phyloP scores from a whole-genome alignment of 495 filamentous ascomycete genomes.

The Aspergillus hancockii region DNA sequence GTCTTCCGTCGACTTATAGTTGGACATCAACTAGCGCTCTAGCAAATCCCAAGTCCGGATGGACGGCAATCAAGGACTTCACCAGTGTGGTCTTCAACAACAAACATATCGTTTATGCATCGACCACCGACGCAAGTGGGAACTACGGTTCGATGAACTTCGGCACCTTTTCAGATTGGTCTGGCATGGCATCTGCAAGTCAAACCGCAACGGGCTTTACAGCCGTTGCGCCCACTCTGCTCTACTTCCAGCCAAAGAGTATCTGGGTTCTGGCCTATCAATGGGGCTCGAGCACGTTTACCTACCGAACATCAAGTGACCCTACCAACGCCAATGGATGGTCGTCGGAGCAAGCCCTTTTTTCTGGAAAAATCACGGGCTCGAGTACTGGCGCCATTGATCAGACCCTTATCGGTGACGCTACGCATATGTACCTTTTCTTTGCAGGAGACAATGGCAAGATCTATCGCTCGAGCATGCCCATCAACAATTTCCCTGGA shows the following conservation, averaged over 20 bases:
- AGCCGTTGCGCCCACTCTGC: constrained; percentile 62
- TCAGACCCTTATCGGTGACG: constrained; percentile 61
- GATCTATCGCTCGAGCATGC: constrained; percentile 62
- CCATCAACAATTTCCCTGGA: constrained; percentile 58
- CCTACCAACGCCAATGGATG: constrained; percentile 58
- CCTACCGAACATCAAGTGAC: constrained; percentile 58
- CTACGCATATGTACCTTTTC: constrained; percentile 61
- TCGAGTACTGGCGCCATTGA: constrained; percentile 56
- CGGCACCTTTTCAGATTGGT: constrained; percentile 55
- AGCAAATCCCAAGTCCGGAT: constrained; percentile 51
- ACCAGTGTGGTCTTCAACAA: constrained; percentile 52
- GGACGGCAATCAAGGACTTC: constrained; percentile 61
- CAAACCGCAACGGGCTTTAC: constrained; percentile 49
- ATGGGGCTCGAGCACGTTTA: constrained; percentile 59
- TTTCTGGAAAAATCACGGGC: constrained; percentile 52
- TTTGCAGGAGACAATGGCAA: constrained; percentile 66
- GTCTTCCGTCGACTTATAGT: constrained; percentile 55
- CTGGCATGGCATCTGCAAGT: constrained; percentile 51
- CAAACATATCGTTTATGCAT: constrained; percentile 57
- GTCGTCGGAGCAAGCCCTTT: constrained; percentile 54
- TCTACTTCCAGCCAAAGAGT: constrained; percentile 61
- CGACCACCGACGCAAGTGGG: constrained; percentile 35
- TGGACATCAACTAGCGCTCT: constrained; percentile 55
- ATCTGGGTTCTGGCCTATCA: constrained; percentile 64
- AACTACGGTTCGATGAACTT: constrained; percentile 61